Evolutionary conservation across 306 rosid genomes (phyloP), one percentile per base, ranked within the genome.

Genomic region (Morella rubra): DNA sequence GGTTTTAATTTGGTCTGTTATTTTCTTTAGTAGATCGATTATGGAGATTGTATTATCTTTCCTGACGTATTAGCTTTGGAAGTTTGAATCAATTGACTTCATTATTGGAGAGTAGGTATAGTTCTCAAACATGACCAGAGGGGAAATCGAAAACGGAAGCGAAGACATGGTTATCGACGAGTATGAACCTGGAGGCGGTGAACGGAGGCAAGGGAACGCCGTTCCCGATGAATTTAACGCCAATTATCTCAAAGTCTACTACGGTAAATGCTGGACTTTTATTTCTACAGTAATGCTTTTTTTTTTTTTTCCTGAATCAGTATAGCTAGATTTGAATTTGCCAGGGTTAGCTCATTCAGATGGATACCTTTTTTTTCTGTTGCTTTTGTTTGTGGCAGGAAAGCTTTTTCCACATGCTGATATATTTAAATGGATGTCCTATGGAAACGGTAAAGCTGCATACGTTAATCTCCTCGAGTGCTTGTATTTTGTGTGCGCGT

Each of bases 351-450:
- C 19, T n/a, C 45, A 15, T 6, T 71, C 6, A 27, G 2, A 37
- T 7, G 44, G 37, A 5, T 44, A 59, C 44, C 45, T 53, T 27
- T 59, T 24, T 18, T 10, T 53, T 50, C 50, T 16, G 24, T 37
- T 42, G 40, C 16, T 15, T 42, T 49, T 69, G 58, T 41, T 73
- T 67, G 60, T 60, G 45, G 54, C 87, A 95, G 99, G 96, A 68
- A 95, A 92, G 84, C 79, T 95, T 40, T 95, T 92, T 81, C 97
- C 99, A 32, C 80, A 77, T 22, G 85, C 85, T 20, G 99, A 95
- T 87, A 62, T 91, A 12, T 85, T 76, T 69, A 92, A 76, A 78
- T 95, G 99, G 97, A 73, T 89, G 86, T 89, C 97, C 69, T 95
- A 92, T 22, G 97, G 96, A 58, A 89, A 95, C 52, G 97, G 98